A percentile compares a stretch with the other conserved stretches of the same genome.
These are phyloP conservation scores for Evernia prunastri DNA, from an alignment of 495 filamentous ascomycete genomes.

Conservation along the genomic window DNA sequence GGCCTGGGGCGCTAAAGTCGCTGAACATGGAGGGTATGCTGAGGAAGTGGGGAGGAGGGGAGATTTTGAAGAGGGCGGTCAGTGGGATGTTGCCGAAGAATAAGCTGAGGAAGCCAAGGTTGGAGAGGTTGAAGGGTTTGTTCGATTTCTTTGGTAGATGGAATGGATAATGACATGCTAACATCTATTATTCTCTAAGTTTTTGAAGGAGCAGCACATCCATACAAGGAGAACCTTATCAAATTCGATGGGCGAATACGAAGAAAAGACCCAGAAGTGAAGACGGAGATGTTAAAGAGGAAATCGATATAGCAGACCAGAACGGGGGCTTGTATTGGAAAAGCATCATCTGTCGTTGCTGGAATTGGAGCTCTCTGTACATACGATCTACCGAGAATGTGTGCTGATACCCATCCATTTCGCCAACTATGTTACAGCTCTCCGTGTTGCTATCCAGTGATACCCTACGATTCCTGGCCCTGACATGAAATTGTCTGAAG, in stretches of 20 bases:
- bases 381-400: not conserved
- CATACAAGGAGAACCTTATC: constrained; percentile 83
- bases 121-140: constrained; percentile 82
- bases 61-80: constrained; percentile 87
- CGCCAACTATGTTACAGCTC: not conserved
- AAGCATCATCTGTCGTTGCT: constrained; percentile 2
- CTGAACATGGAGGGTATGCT: constrained; percentile 95
- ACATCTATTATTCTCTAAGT: constrained; percentile 38
- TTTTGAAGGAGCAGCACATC: constrained; percentile 85
- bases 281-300: constrained; percentile 29
- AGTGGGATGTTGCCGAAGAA: constrained; percentile 99
- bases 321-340: not conserved
- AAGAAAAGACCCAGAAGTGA: constrained; percentile 40
- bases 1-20: constrained; percentile 76
- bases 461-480: not conserved
- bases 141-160: constrained; percentile 18
- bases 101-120: constrained; percentile 70
- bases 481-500: not conserved
- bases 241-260: constrained; percentile 46
- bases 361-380: not conserved
- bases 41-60: constrained; percentile 86
- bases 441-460: not conserved
- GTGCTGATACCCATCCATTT: not conserved
- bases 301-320: constrained; percentile 21
- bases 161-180: constrained; percentile 8